Evolutionary conservation across 371 early-diverging fungal genomes (phyloP), one percentile per base, ranked within the genome.

Genomic region (Choanephora cucurbitarum): DNA sequence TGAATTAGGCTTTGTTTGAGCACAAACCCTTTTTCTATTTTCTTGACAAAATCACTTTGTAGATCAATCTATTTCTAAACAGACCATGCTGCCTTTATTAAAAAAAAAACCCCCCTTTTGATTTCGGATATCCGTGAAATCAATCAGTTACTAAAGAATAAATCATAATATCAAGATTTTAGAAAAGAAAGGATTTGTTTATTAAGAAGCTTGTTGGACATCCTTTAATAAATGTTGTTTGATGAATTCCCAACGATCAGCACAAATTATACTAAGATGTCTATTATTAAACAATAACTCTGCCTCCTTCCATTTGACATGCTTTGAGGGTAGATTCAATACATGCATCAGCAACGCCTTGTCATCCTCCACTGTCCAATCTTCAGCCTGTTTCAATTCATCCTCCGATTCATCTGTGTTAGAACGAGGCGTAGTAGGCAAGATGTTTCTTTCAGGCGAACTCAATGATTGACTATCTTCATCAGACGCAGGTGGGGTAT

Each of bases 271-370:
- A 5, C 60, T 57, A 23, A 55, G 43, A 42, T 65, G 65, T 52
- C 60, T 59, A 21, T 50, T 57, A 14, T 48, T 44, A 44, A 65
- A 65, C 18, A 42, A 50, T 17, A 32, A 19, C 34, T 65, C 60
- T 10, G 56, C 15, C 13, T 52, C 52, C 22, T 65, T 56, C 65
- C 65, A 65, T 76, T 85, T 42, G 81, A 58, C n/a, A 42, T 58
- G 39, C 17, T 52, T 58, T 7, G 40, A 14, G 23, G 52, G 52
- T 21, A 52, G 22, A 34, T 40, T 39, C n/a, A 65, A 21, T 9
- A 65, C 60, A 47, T 60, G 60, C 24, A 47, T 37, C 28, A 65
- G 22, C 22, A 65, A n/a, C 9, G 41, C 33, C 13, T 52, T 56
- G 40, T 65, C 65, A 8, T 65, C 65, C 2, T 60, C 45, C 7